Conservation (phyloP, 23 red algal genomes). For the Gracilaria domingensis region DNA sequence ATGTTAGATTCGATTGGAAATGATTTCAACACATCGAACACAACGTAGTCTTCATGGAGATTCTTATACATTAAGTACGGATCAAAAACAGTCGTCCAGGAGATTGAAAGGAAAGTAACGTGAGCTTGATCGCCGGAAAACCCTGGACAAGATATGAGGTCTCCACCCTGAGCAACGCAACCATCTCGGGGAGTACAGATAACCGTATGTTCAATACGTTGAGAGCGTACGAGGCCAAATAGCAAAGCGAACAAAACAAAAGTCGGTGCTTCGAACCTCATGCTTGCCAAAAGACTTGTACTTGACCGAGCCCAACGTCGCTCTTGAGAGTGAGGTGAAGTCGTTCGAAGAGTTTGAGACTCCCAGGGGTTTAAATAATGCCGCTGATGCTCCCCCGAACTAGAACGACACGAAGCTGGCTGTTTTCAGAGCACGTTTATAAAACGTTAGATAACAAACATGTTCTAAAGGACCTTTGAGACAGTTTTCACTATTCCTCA, state of each 20-base stretch:
- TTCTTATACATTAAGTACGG: background rate
- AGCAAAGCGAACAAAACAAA: background rate
- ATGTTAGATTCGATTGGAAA: slow-evolving; percentile 8
- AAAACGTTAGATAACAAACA: too few species aligned
- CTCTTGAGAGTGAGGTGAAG: too few species aligned
- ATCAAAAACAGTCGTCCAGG: background rate
- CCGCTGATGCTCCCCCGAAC: too few species aligned
- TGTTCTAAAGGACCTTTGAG: too few species aligned
- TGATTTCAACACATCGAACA: background rate
- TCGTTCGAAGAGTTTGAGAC: too few species aligned
- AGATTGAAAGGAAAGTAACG: background rate
- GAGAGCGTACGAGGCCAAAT: background rate
- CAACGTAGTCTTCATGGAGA: background rate
- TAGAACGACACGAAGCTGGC: too few species aligned
- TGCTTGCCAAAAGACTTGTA: background rate
- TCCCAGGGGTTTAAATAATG: too few species aligned
- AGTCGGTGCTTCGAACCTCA: background rate
- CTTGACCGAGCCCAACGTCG: too few species aligned
- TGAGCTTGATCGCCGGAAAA: background rate
- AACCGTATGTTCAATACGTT: background rate
- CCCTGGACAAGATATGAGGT: background rate
- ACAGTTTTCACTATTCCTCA: too few species aligned
- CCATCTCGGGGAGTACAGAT: background rate
- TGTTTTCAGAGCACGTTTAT: too few species aligned
- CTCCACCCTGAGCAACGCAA: background rate